phyloP scores from a whole-genome alignment of 495 filamentous ascomycete genomes.

The Astrothelium subdiscretum region DNA sequence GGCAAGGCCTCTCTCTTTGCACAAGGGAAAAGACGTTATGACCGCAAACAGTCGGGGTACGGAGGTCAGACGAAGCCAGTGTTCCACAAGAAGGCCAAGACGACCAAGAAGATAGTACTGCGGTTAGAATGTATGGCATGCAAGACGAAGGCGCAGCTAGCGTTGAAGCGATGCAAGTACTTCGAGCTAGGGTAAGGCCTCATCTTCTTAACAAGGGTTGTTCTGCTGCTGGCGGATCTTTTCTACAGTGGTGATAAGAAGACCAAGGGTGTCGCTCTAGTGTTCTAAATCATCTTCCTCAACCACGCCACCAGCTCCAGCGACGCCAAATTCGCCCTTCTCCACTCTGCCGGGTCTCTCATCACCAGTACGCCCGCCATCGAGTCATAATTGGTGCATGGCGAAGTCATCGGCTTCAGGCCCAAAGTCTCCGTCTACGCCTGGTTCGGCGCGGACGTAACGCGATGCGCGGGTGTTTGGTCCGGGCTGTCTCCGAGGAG shows the following conservation, averaged over 20 bases:
- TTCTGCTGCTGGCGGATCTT: conserved; percentile 7
- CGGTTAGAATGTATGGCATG: conserved; percentile 89
- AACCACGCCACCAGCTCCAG: no score
- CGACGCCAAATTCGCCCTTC: no score
- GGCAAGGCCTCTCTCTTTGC: conserved; percentile 91
- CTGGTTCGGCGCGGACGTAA: no score
- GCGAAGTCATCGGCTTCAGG: no score
- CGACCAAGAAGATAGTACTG: conserved; percentile 99
- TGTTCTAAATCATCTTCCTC: conserved; percentile 79
- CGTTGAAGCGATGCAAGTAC: conserved; percentile 99
- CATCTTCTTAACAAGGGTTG: neutral
- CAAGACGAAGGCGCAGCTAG: conserved; percentile 97
- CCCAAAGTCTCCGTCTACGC: no score
- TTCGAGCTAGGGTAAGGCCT: conserved; percentile 90
- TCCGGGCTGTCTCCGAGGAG: no score
- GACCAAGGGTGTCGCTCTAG: conserved; percentile 99
- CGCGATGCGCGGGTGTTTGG: no score
- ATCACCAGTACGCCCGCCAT: no score
- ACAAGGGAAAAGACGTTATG: conserved; percentile 99
- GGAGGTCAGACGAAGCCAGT: conserved; percentile 99
- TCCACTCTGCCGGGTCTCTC: no score
- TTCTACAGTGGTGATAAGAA: conserved; percentile 95
- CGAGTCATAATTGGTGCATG: no score
- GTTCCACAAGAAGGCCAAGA: conserved; percentile 99
- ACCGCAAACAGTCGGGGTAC: conserved; percentile 95